Evolutionary conservation across 129 eudicot species (phyloP).

Genomic region (Chrysanthemum makinoi): DNA sequence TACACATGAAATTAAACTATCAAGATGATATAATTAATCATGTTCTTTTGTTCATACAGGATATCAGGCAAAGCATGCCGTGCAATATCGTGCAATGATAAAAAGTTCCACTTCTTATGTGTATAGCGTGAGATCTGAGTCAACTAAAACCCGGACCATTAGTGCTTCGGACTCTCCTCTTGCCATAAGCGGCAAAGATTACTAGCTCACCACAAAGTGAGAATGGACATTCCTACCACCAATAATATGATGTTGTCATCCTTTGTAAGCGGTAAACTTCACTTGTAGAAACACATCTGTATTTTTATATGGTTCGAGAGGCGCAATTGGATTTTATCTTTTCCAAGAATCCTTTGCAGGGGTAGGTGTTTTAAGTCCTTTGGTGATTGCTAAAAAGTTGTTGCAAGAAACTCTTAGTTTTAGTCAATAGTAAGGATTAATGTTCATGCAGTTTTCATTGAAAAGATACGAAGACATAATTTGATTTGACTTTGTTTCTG

Average conservation of each 20-base stretch:
- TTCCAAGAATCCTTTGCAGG: slow-evolving; percentile 39
- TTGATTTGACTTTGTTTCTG: no score
- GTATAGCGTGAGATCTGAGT: slow-evolving; percentile 53
- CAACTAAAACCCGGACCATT: slow-evolving; percentile 40
- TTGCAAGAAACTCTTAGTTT: slow-evolving; percentile 9
- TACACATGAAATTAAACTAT: slow-evolving; percentile 5
- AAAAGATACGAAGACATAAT: no score
- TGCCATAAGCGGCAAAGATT: slow-evolving; percentile 63
- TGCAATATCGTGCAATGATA: slow-evolving; percentile 58
- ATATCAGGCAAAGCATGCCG: slow-evolving; percentile 70
- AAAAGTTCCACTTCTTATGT: slow-evolving; percentile 53
- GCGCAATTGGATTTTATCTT: slow-evolving; percentile 38
- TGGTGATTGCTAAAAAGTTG: neutral
- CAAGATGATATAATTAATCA: neutral
- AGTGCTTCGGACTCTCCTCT: slow-evolving; percentile 61
- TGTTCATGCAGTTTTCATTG: slow-evolving; percentile 27
- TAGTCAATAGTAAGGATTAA: slow-evolving; percentile 19
- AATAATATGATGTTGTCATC: slow-evolving; percentile 16
- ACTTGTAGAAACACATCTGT: slow-evolving; percentile 13
- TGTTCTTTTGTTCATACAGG: slow-evolving; percentile 41
- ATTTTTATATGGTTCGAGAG: slow-evolving; percentile 6
- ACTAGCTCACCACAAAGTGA: slow-evolving; percentile 59
- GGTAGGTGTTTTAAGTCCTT: slow-evolving; percentile 23
- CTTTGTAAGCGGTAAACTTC: slow-evolving; percentile 14
- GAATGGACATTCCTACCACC: slow-evolving; percentile 17